Evolutionary conservation across 2,329 filamentous ascomycete species (phyloP), one percentile per base, ranked within the genome.

Genomic region (Metarhizium anisopliae): DNA sequence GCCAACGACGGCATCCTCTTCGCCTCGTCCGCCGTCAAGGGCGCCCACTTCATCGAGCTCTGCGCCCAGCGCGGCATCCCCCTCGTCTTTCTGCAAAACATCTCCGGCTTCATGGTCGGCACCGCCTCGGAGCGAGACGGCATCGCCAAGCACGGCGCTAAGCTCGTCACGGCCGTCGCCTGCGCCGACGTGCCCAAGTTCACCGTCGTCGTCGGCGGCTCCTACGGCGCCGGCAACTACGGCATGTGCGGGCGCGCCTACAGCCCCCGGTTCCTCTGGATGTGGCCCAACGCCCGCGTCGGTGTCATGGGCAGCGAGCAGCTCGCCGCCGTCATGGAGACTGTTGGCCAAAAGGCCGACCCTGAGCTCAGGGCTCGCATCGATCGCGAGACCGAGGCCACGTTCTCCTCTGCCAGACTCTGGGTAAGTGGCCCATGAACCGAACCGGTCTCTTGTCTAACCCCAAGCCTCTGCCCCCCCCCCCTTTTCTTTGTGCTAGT

Each of bases 241-340:
- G 94, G 93, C 64, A 99, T 99, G 94, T 97, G 90, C 68, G 94
- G 94, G 25, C 82, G 94, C 52, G 93, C 94, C 2, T 99, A 96
- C 72, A 84, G 83, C n/a, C 93, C 93, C 0, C 79, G 91, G 13
- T 90, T 97, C 70, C 73, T 97, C 58, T 96, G 90, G 85, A 95
- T 93, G 79, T 99, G 94, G 94, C 94, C 94, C 45, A 96, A 95
- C 64, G 91, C 94, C n/a, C 88, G 89, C 67, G 90, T 96, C 53
- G 90, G 89, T 36, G 92, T 99, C 63, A 99, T 99, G 94, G 94
- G 94, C 20, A 82, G 88, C 45, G 93, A 96, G 73, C 93, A 97
- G 75, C 78, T 99, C 40, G 86, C 87, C 7, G 83, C 87, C 4
- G 94, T 99, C 59, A 97, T 99, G 94, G 89, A 91, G 73, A 89